phyloP scores from a whole-genome alignment of 2,329 filamentous ascomycete genomes.

The Xylaria sp. region DNA sequence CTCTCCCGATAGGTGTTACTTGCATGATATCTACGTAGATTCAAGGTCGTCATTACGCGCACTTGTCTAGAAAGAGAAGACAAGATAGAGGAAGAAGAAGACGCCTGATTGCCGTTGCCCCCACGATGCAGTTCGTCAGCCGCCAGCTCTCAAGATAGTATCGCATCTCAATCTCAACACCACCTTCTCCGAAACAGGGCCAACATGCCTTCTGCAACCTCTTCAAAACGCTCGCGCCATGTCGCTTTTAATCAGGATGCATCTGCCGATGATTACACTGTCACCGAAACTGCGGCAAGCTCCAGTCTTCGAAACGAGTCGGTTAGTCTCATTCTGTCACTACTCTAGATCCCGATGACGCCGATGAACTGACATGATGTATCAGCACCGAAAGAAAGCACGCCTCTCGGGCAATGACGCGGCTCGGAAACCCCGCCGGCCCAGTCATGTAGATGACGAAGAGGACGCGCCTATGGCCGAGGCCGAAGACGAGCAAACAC shows the following conservation, averaged over 20 bases:
- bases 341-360: not conserved
- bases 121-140: conserved; percentile 20
- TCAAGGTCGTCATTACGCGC: not conserved
- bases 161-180: not conserved
- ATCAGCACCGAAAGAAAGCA: conserved; percentile 47
- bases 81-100: not conserved
- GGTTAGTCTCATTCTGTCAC: conserved; percentile 42
- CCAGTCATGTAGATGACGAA: conserved; percentile 40
- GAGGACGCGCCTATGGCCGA: conserved; percentile 37
- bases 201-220: conserved; percentile 37
- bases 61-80: not conserved
- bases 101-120: not conserved
- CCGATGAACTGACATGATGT: not conserved
- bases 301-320: conserved; percentile 48
- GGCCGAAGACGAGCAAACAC: conserved; percentile 33
- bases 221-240: conserved; percentile 51
- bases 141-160: not conserved
- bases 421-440: conserved; percentile 23
- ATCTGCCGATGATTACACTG: conserved; percentile 42
- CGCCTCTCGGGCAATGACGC: conserved; percentile 41
- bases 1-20: too few species aligned
- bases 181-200: not conserved
- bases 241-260: conserved; percentile 43
- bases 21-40: too few species aligned
- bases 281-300: conserved; percentile 48